Conservation (phyloP, 495 filamentous ascomycete genomes). For the Viridothelium virens region DNA sequence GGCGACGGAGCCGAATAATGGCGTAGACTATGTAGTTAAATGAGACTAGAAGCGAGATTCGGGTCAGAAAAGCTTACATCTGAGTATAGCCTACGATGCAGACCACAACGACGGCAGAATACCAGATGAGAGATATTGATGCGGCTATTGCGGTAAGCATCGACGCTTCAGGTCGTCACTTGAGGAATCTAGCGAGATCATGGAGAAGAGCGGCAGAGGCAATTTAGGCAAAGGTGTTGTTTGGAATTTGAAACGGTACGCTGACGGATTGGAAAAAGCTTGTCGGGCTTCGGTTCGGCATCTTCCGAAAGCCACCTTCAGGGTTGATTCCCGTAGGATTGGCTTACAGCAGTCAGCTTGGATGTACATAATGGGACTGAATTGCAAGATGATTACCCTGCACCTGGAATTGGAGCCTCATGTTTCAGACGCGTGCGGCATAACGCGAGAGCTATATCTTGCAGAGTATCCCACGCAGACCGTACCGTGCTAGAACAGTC, state of each 20-base stretch:
- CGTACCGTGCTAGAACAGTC: too few species aligned
- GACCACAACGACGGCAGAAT: conserved; percentile 45
- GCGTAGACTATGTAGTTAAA: conserved; percentile 28
- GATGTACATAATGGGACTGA: too few species aligned
- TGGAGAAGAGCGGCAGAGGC: neutral
- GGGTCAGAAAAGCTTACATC: conserved; percentile 41
- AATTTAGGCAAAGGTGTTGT: neutral
- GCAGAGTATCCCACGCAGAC: too few species aligned
- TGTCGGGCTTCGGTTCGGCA: neutral
- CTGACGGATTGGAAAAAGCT: neutral
- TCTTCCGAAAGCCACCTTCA: neutral
- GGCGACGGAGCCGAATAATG: conserved; percentile 33
- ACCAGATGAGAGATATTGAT: conserved; percentile 52
- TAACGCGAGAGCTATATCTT: too few species aligned
- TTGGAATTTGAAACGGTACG: neutral
- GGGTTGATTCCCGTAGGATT: neutral
- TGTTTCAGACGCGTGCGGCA: too few species aligned
- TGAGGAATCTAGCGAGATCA: neutral
- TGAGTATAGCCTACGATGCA: conserved; percentile 52
- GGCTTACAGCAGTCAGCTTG: neutral
- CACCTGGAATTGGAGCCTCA: too few species aligned
- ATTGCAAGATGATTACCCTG: too few species aligned
- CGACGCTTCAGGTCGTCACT: conserved; percentile 8
- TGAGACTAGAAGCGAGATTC: conserved; percentile 13
- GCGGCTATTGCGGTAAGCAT: conserved; percentile 19